Base-by-base conservation (phyloP, 306 rosid genomes). In the Cucumis melo region DNA sequence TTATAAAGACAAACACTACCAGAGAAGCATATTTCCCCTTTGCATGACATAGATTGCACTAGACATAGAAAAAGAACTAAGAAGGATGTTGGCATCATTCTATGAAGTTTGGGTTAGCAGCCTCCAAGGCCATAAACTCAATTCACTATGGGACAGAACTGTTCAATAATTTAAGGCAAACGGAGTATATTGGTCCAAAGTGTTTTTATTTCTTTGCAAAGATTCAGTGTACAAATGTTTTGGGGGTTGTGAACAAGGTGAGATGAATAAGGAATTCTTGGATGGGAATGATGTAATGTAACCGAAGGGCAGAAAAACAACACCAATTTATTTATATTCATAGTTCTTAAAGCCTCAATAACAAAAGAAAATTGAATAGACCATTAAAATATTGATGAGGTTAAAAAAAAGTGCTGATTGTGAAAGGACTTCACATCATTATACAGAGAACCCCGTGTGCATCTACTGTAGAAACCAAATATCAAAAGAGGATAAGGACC, bases 11-110 rank as follows among this genome's bases (percentile, higher is more conserved):
- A 72, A 50, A 72, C 76, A 51, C 61, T 73, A 50, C 11, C 51
- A 73, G 76, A 73, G 76, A 73, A 73, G 61, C 55, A 76, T 80
- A 80, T 75, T 75, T 80, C 29, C 80, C 55, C 41, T 23, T 41
- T 56, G 76, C 56, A 54, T 75, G 71, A 80, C 61, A 74, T 80
- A 74, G 9, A 41, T 56, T 20, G 80, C 64, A 74, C 76, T 12
- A 73, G 80, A 58, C 42, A 62, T 68, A 73, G 80, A 12, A 67
- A 59, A 74, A 59, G 62, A 62, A 29, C 27, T 53, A 36, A 53
- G 78, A 75, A 64, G 53, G 63, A 58, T 34, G 27, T 50, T 73
- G 44, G 76, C 76, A 73, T 73, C 76, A 51, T 51, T 48, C 46
- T 73, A 51, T 17, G 76, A 72, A 72, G 61, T 61, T 16, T 73